Evolutionary conservation across 202 grass and related monocot genomes (phyloP).

Genomic region (Hordeum pubiflorum): DNA sequence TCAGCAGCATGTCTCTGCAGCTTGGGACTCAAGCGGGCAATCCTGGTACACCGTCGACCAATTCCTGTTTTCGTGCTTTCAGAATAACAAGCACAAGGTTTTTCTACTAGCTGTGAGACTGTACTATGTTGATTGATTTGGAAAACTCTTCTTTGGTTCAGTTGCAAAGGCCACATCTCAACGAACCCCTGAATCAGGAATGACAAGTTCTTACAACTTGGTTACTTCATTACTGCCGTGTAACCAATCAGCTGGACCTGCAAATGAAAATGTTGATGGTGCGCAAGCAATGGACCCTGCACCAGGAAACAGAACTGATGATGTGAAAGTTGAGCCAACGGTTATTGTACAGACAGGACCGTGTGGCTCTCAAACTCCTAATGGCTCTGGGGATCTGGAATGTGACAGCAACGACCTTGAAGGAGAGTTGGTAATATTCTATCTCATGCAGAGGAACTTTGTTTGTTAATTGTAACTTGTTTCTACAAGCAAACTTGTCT

Average conservation of each 20-base stretch:
- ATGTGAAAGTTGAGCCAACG: conserved; percentile 2
- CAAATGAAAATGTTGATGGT: conserved; percentile 12
- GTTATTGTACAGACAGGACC: conserved; percentile 37
- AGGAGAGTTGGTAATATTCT: conserved; percentile 55
- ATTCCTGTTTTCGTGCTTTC: not conserved
- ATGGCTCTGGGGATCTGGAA: conserved; percentile 44
- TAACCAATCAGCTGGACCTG: conserved; percentile 20
- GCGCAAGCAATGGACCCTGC: conserved; percentile 9
- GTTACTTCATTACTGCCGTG: conserved; percentile 29
- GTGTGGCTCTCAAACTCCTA: conserved; percentile 55
- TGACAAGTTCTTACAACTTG: conserved; percentile 29
- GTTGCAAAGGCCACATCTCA: conserved; percentile 27
- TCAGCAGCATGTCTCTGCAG: conserved; percentile 45
- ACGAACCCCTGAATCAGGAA: conserved; percentile 44
- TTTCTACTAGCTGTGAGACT: not conserved
- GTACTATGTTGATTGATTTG: not conserved
- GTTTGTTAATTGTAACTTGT: not conserved
- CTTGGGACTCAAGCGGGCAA: conserved; percentile 34
- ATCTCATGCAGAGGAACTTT: not conserved
- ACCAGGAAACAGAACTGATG: conserved; percentile 30
- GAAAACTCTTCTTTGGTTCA: conserved; percentile 10
- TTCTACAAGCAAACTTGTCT: not conserved
- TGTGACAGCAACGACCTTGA: conserved; percentile 65
- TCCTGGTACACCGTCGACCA: conserved; percentile 34
- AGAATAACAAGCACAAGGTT: not conserved